Percentiles rank a stretch among this genome's conserved stretches.
Evolutionary conservation across 768 basidiomycete genomes (phyloP).

Genomic region (Pulveroboletus sp.): DNA sequence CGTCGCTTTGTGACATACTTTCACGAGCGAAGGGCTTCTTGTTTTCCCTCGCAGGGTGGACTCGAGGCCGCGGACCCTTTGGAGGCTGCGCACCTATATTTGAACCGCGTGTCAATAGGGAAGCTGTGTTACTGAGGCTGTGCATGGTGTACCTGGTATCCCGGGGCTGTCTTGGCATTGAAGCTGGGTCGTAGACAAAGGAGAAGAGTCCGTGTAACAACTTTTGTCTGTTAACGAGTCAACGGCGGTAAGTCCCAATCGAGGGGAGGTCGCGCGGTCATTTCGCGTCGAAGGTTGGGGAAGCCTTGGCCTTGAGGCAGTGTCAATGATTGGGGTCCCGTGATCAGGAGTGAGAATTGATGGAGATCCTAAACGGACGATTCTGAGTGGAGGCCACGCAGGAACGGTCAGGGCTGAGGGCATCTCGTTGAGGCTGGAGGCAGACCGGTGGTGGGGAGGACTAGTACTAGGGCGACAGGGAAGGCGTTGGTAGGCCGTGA

Average conservation of each 20-base stretch:
- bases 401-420: constrained; percentile 27
- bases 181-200: background rate
- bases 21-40: background rate
- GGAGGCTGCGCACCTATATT: constrained; percentile 10
- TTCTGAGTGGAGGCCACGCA: constrained; percentile 13
- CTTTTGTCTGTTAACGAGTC: too few relatives aligned
- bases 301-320: too few relatives aligned
- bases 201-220: too few relatives aligned
- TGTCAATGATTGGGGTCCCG: constrained; percentile 23
- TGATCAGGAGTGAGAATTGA: constrained; percentile 19
- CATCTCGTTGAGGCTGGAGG: too few relatives aligned
- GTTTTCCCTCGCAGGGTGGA: constrained; percentile 5
- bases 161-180: too few relatives aligned
- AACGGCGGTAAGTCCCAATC: constrained; percentile 13
- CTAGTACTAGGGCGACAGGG: background rate
- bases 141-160: too few relatives aligned
- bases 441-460: background rate
- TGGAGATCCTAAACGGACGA: constrained; percentile 9
- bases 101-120: background rate
- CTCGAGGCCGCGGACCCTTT: background rate
- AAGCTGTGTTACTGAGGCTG: constrained; percentile 10
- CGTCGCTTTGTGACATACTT: too few relatives aligned
- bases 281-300: constrained; percentile 22
- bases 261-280: constrained; percentile 26
- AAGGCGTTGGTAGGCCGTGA: constrained; percentile 11